These are phyloP conservation scores for Echinochloa phyllopogon DNA, from an alignment of 176 grass and related monocot genomes.

Conservation along the genomic window DNA sequence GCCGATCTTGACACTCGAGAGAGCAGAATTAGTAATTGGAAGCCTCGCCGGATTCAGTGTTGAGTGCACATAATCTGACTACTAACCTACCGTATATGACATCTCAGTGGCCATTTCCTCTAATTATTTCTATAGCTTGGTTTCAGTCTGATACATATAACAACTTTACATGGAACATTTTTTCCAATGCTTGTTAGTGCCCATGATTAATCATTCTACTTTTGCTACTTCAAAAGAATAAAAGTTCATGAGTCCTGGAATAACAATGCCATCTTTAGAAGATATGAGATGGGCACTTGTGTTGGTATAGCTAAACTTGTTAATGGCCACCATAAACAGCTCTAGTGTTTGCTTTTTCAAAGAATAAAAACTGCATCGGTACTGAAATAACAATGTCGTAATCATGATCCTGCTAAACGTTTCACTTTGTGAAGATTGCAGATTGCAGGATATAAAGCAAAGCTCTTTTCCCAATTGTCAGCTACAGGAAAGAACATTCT, in stretches of 20 bases:
- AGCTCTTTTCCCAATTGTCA: constrained; percentile 66
- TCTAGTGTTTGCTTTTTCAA: not conserved
- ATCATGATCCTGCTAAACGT: constrained; percentile 11
- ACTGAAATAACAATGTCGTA: not conserved
- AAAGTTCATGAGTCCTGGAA: not conserved
- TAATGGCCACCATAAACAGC: no score
- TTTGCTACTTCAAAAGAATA: not conserved
- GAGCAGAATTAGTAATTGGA: not conserved
- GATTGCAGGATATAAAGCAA: constrained; percentile 76
- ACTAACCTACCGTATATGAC: not conserved
- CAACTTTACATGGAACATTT: not conserved
- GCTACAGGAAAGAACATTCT: constrained; percentile 55
- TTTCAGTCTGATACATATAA: not conserved
- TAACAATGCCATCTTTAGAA: not conserved
- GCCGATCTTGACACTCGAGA: not conserved
- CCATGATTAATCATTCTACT: not conserved
- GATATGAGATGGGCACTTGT: not conserved
- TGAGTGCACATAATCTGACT: not conserved
- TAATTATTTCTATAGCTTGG: not conserved
- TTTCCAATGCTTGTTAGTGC: not conserved
- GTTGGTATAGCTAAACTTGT: not conserved
- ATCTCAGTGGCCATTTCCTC: not conserved
- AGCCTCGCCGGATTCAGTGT: not conserved
- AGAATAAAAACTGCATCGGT: not conserved
- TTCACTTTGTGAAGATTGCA: constrained; percentile 59